Base-by-base conservation (phyloP, 2,329 filamentous ascomycete genomes). In the Aspergillaceae sp. region DNA sequence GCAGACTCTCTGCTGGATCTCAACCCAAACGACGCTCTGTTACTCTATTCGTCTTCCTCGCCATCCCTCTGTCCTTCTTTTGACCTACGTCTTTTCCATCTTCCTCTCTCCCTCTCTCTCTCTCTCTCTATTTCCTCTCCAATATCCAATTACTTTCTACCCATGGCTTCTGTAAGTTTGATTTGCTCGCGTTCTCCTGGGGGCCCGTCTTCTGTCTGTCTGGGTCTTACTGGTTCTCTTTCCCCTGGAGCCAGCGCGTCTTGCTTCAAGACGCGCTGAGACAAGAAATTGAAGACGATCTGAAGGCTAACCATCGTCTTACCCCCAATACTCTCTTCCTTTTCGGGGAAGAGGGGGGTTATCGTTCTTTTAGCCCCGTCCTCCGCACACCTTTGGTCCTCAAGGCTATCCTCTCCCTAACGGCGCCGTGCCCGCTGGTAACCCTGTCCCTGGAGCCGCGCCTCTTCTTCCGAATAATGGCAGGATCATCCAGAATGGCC, bases 391-490 rank as follows among this genome's bases (percentile, higher is more conserved):
- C 57, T 71, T 70, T 55, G 66, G 57, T 60, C 61, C 64, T 47
- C 64, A 70, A 64, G 67, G 64, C 56, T 64, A 64, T 59, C 65
- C 68, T 53, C 65, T 75, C 48, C 63, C 71, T 11, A 75, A 75
- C 63, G 72, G 72, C 56, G 62, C 68, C 27, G 36, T 38, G 36
- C 36, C 36, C 26, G 62, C 64, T 40, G 56, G 62, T 51, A 67
- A 64, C 48, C 68, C 68, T 47, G 66, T 68, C 29, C 70, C 70
- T 48, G 71, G 70, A 52, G 71, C 70, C 50, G 66, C 70, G 47
- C 68, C 71, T 56, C 68, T 74, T 49, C 67, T 74, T 38, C 71
- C 72, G 29, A 74, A 75, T 60, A 74, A 74, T 58, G 71, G 72
- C 52, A 65, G 71, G 54, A 56, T 75, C 43, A 70, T 74, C 50